phyloP scores from a whole-genome alignment of 192 early-diverging fungal species.

The Cetraspora pellucida region DNA sequence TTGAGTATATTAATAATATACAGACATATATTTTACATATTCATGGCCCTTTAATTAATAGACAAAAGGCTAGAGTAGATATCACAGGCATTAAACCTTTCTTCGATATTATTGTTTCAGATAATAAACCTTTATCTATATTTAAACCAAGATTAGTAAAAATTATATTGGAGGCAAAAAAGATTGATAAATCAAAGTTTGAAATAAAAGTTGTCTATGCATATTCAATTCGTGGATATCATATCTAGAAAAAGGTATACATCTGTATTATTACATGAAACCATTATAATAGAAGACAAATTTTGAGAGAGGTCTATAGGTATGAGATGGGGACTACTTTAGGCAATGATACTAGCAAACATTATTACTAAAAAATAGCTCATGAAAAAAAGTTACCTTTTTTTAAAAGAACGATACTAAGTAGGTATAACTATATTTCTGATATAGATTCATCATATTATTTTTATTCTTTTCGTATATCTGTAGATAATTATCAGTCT shows the following conservation, averaged over 20 bases:
- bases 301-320: neutral
- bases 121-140: neutral
- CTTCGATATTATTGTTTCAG: constrained; percentile 8
- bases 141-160: too few species aligned
- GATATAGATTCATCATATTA: neutral
- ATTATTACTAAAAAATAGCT: constrained; percentile 3
- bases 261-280: neutral
- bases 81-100: constrained; percentile 30
- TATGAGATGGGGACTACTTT: neutral
- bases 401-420: neutral
- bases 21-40: constrained; percentile 22
- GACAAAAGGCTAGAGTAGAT: constrained; percentile 16
- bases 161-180: too few species aligned
- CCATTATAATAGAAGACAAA: constrained; percentile 4
- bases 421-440: neutral
- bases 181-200: constrained; percentile 12
- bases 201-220: neutral
- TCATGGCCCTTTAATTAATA: constrained; percentile 12
- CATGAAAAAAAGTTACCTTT: constrained; percentile 14
- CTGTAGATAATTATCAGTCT: neutral
- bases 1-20: constrained; percentile 5
- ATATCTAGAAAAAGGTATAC: neutral
- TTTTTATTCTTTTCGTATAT: constrained; percentile 11
- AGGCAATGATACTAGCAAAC: neutral
- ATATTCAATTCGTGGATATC: neutral